Evolutionary conservation across 352 stramenopile genomes (phyloP), one percentile per base, ranked within the genome.

Genomic region (Phytophthora pseudosyringae): DNA sequence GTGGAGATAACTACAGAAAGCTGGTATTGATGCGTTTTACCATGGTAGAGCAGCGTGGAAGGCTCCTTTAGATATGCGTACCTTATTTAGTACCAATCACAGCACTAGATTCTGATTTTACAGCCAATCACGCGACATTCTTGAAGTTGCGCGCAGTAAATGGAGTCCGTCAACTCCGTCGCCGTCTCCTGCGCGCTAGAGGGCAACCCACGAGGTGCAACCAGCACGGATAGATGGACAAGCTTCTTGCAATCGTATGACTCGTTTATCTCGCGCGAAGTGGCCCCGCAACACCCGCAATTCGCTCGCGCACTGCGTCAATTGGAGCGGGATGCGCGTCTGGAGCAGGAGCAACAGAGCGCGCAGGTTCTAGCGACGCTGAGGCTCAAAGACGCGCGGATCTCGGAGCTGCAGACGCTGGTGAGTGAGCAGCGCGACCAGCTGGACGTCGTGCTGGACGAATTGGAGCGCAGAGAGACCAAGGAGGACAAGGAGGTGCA

Each of bases 391-490:
- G 66, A 74, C 33, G 29, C 49, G 43, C 44, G 31, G 26, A 74
- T 74, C 4, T 41, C 43, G 0, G 53, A 59, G 35, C 53, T 74
- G 35, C 60, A 67, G 21, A 70, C 40, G 29, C 3, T 56, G 0
- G 53, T 70, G 43, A 51, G 32, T n/a, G 60, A 70, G 39, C 66
- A 74, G 13, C 54, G 49, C 5, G 66, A 74, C 18, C 66, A 74
- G 49, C 25, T 74, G 35, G 66, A 74, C 39, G 60, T 74, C 16
- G 46, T 74, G 26, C 36, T 74, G 54, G 66, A 74, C 43, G 66
- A 74, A 44, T 18, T 74, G 50, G 66, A 70, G 54, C 66, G 66
- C 5, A 48, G 53, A 59, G 66, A 65, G 47, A 74, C 53, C 5
- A 70, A 57, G 25, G 54, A 58, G 38, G 60, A 73, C 33, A 56